phyloP scores from a whole-genome alignment of 2,329 filamentous ascomycete genomes.

The Aspergillus sp. region DNA sequence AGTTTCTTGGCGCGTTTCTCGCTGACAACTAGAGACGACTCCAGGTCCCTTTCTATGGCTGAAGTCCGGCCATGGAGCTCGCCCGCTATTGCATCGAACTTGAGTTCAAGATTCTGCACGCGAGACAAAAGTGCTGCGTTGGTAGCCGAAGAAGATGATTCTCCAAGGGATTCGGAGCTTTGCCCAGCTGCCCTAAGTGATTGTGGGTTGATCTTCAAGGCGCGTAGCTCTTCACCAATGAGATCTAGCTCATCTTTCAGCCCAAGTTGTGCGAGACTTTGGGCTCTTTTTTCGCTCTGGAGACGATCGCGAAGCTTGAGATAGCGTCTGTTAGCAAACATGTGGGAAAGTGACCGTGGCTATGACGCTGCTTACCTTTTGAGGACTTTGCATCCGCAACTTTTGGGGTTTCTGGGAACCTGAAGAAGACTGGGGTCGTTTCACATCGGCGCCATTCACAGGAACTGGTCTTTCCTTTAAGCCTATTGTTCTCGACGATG shows the following conservation, averaged over 20 bases:
- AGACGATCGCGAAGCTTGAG: conserved; percentile 71
- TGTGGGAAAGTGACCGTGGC: neutral
- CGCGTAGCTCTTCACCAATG: conserved; percentile 75
- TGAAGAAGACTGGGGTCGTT: conserved; percentile 50
- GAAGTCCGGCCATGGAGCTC: conserved; percentile 62
- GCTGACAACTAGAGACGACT: conserved; percentile 66
- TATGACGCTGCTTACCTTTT: conserved; percentile 44
- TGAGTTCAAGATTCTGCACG: conserved; percentile 65
- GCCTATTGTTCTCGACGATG: conserved; percentile 39
- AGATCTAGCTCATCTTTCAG: conserved; percentile 74
- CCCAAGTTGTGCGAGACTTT: conserved; percentile 66
- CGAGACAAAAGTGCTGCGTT: conserved; percentile 42
- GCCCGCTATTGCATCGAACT: conserved; percentile 58
- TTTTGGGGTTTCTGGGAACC: conserved; percentile 71
- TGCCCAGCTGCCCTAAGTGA: conserved; percentile 34
- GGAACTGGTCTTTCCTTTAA: conserved; percentile 33
- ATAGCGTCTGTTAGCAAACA: conserved; percentile 1
- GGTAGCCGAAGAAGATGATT: conserved; percentile 16
- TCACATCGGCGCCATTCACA: conserved; percentile 30
- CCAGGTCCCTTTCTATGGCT: conserved; percentile 67
- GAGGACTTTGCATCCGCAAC: conserved; percentile 62
- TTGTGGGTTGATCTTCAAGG: conserved; percentile 34
- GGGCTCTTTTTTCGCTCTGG: conserved; percentile 73
- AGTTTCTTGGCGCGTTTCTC: conserved; percentile 78
- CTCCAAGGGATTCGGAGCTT: conserved; percentile 21